Evolutionary conservation across 23 red algal genomes (phyloP).

Genomic region (Agarophyton chilense): DNA sequence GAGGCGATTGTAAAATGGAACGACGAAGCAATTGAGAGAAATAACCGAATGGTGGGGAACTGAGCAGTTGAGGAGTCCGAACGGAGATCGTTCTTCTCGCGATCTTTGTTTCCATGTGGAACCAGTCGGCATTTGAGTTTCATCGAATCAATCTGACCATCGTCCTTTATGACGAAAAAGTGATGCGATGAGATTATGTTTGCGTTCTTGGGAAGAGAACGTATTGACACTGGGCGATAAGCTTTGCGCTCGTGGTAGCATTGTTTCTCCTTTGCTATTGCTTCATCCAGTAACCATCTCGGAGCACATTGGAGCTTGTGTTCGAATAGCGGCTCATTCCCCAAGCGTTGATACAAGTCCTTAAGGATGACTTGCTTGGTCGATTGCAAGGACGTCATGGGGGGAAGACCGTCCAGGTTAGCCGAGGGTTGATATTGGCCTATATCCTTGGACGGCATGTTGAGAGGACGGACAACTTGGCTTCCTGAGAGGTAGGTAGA

Average conservation of each 20-base stretch:
- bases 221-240: no score
- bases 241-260: no score
- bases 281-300: no score
- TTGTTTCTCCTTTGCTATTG: no score
- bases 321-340: no score
- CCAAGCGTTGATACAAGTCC: not conserved
- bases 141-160: not conserved
- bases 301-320: no score
- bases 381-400: not conserved
- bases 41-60: not conserved
- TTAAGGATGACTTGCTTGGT: not conserved
- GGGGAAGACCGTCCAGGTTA: not conserved
- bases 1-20: not conserved
- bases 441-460: conserved; percentile 5
- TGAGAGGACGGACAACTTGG: not conserved
- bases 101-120: not conserved
- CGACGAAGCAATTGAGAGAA: not conserved
- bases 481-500: no score
- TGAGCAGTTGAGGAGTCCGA: not conserved
- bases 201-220: not conserved
- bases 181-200: not conserved
- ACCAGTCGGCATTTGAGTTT: conserved; percentile 6
- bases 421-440: not conserved
- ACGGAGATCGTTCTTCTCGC: no score
- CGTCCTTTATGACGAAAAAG: not conserved